Percentiles rank a stretch among this genome's conserved stretches.
Conservation (phyloP, 192 early-diverging fungal species). For the Phycomyces blakesleeanus region DNA sequence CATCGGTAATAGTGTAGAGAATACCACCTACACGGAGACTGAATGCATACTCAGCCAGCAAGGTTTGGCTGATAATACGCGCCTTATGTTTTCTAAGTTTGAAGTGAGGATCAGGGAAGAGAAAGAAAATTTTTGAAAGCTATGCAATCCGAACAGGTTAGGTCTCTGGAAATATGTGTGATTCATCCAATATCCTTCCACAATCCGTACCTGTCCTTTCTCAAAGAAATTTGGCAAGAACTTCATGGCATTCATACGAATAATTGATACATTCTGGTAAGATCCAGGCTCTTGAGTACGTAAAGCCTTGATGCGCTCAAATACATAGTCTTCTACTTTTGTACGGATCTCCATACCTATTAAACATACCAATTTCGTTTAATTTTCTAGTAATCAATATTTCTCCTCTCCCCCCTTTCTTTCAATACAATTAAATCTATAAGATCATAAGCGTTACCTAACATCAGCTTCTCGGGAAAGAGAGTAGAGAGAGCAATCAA, state of each 20-base stretch:
- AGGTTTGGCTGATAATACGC: slow-evolving; percentile 76
- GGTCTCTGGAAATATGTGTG: too few species aligned
- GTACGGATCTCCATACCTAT: slow-evolving; percentile 95
- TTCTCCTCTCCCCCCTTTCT: too few species aligned
- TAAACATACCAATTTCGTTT: neutral
- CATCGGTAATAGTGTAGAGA: slow-evolving; percentile 94
- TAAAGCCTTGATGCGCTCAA: slow-evolving; percentile 83
- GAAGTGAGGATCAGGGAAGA: slow-evolving; percentile 99
- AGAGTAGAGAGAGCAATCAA: slow-evolving; percentile 83
- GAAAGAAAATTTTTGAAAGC: slow-evolving; percentile 94
- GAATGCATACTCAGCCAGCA: slow-evolving; percentile 98
- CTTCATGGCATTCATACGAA: slow-evolving; percentile 99
- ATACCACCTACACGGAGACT: slow-evolving; percentile 84
- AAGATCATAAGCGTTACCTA: slow-evolving; percentile 49
- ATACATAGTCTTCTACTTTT: slow-evolving; percentile 92
- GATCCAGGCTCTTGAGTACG: slow-evolving; percentile 67
- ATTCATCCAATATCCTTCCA: neutral
- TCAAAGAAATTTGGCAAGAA: slow-evolving; percentile 97
- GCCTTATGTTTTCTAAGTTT: slow-evolving; percentile 99
- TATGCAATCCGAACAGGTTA: slow-evolving; percentile 21
- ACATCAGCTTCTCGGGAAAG: slow-evolving; percentile 88
- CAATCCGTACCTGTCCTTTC: slow-evolving; percentile 72
- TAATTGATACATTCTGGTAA: slow-evolving; percentile 95
- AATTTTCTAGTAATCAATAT: neutral
- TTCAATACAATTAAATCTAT: neutral